phyloP scores from a whole-genome alignment of 2,329 filamentous ascomycete genomes.

The Ceratocystis cacaofunesta region DNA sequence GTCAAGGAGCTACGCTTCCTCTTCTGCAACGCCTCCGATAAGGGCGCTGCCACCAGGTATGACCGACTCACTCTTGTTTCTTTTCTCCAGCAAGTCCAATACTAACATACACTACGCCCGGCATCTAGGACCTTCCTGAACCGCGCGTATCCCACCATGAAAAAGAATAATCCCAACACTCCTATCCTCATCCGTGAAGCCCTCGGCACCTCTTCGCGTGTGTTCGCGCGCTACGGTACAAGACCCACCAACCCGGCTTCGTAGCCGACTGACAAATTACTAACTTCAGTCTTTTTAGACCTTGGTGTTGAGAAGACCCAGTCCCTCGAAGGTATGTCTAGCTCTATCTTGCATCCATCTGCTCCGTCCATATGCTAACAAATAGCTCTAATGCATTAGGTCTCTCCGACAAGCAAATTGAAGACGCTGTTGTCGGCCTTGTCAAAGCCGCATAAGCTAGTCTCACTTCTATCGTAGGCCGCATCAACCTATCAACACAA shows the following conservation, averaged over 20 bases:
- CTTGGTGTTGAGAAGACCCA: slow-evolving; percentile 43
- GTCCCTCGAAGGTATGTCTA: slow-evolving; percentile 34
- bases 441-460: slow-evolving; percentile 29
- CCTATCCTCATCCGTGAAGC: slow-evolving; percentile 95
- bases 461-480: neutral
- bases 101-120: slow-evolving; percentile 6
- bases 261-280: neutral
- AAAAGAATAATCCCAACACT: slow-evolving; percentile 90
- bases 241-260: neutral
- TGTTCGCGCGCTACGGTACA: slow-evolving; percentile 87
- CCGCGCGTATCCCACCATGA: slow-evolving; percentile 92
- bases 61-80: neutral
- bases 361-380: slow-evolving; percentile 19
- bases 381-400: slow-evolving; percentile 23
- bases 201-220: slow-evolving; percentile 62
- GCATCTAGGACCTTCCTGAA: slow-evolving; percentile 65
- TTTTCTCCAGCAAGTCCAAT: neutral
- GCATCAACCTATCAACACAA: neutral
- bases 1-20: slow-evolving; percentile 95
- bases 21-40: slow-evolving; percentile 87
- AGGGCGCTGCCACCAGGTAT: slow-evolving; percentile 78
- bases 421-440: slow-evolving; percentile 40
- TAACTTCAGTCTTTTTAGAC: slow-evolving; percentile 25
- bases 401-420: slow-evolving; percentile 45
- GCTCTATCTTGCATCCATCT: slow-evolving; percentile 19